Evolutionary conservation across 164 flowering plant species (phyloP).

Genomic region (Magnolia officinalis): DNA sequence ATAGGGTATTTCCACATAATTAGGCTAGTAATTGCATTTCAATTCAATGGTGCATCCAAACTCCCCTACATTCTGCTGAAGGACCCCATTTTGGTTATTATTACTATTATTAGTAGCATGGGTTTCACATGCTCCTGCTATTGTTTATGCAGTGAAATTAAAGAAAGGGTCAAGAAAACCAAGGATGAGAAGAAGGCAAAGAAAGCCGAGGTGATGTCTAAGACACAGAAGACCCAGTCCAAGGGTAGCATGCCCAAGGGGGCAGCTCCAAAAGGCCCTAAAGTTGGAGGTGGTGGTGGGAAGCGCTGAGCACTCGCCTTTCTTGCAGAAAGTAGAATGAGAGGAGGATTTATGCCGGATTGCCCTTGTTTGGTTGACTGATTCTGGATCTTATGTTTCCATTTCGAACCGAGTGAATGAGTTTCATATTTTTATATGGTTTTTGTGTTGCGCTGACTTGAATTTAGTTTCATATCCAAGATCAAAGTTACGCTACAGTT

Average conservation of each 20-base stretch:
- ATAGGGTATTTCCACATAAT: too few relatives aligned
- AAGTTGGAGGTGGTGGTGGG: constrained; percentile 54
- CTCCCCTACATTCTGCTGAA: background rate
- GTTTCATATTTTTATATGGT: too few relatives aligned
- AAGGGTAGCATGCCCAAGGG: constrained; percentile 38
- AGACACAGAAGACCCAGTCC: constrained; percentile 28
- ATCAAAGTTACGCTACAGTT: too few relatives aligned
- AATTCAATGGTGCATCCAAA: background rate
- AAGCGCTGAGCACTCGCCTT: constrained; percentile 26
- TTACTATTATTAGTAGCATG: background rate
- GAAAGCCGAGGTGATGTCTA: constrained; percentile 41
- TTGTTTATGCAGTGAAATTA: constrained; percentile 33
- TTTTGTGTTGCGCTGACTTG: too few relatives aligned
- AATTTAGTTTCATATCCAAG: too few relatives aligned
- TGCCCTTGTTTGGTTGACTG: background rate
- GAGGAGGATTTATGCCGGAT: background rate
- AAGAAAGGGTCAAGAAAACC: constrained; percentile 50
- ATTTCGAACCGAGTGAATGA: too few relatives aligned
- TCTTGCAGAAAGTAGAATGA: background rate
- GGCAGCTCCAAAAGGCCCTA: constrained; percentile 38
- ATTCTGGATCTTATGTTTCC: too few relatives aligned
- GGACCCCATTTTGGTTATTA: too few relatives aligned
- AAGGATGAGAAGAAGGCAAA: constrained; percentile 56
- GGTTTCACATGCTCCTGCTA: too few relatives aligned
- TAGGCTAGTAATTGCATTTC: too few relatives aligned